These are phyloP conservation scores for Anethum foeniculum DNA, from an alignment of 140 eudicot species.

Conservation along the genomic window DNA sequence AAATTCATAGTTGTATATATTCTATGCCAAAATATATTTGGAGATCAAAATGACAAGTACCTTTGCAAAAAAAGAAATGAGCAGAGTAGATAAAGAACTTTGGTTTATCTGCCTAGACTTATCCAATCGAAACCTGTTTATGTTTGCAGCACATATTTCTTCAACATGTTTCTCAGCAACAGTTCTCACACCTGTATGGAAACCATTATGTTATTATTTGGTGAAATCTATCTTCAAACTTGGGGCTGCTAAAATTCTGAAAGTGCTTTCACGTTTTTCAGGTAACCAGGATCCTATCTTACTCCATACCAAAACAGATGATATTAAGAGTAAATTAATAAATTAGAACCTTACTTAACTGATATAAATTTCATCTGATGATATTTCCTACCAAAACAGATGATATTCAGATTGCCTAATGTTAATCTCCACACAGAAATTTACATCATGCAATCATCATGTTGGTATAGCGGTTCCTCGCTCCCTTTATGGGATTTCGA, in stretches of 20 bases:
- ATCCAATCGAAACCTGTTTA: slow-evolving; percentile 41
- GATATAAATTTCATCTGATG: neutral
- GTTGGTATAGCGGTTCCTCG: neutral
- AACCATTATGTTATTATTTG: neutral
- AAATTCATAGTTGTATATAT: neutral
- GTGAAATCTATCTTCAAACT: neutral
- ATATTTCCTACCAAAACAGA: too few species aligned
- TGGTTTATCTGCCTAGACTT: slow-evolving; percentile 43
- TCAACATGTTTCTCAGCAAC: slow-evolving; percentile 62
- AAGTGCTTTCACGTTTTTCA: neutral
- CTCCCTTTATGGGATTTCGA: too few species aligned
- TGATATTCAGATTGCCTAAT: too few species aligned
- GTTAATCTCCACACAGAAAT: neutral
- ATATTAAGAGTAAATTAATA: neutral
- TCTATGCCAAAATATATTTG: neutral
- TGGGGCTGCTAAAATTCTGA: neutral
- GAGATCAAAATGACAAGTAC: slow-evolving; percentile 19
- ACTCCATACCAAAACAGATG: neutral
- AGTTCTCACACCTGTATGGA: slow-evolving; percentile 61
- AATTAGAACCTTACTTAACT: neutral
- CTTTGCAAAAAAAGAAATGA: slow-evolving; percentile 65
- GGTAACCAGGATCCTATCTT: neutral
- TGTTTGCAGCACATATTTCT: slow-evolving; percentile 41
- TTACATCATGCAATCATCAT: neutral
- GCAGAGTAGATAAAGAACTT: slow-evolving; percentile 62